A percentile compares a stretch with the other conserved stretches of the same genome.
Evolutionary conservation across 179 eudicot species (phyloP).

Genomic region (Beta corolliflora): DNA sequence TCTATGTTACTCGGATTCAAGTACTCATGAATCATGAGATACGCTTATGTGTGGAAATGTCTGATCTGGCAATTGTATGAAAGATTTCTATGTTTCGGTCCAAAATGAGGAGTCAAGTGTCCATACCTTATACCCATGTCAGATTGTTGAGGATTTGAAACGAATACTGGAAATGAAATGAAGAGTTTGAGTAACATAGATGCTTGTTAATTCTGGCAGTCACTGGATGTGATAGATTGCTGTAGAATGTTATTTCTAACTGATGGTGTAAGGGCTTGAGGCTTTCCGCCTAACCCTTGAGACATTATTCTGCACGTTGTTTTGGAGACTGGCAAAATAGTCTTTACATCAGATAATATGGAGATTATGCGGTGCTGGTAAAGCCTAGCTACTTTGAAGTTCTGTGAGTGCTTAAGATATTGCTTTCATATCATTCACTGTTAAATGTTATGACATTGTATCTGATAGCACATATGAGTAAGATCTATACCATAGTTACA

Average conservation of each 20-base stretch:
- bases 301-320: background rate
- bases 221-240: background rate
- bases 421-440: background rate
- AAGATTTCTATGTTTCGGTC: background rate
- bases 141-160: no score
- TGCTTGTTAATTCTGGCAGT: background rate
- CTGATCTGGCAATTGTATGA: background rate
- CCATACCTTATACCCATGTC: no score
- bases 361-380: background rate
- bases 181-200: background rate
- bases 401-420: background rate
- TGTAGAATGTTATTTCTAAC: background rate
- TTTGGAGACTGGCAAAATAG: background rate
- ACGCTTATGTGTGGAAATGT: background rate
- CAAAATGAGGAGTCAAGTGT: no score
- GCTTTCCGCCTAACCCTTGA: background rate
- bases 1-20: background rate
- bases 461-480: no score
- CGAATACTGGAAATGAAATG: no score
- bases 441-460: background rate
- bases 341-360: background rate
- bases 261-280: background rate
- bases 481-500: no score
- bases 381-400: background rate
- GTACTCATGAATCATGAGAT: background rate